Base-by-base conservation (phyloP, 345 rosid genomes). In the Bruguiera sexangula region DNA sequence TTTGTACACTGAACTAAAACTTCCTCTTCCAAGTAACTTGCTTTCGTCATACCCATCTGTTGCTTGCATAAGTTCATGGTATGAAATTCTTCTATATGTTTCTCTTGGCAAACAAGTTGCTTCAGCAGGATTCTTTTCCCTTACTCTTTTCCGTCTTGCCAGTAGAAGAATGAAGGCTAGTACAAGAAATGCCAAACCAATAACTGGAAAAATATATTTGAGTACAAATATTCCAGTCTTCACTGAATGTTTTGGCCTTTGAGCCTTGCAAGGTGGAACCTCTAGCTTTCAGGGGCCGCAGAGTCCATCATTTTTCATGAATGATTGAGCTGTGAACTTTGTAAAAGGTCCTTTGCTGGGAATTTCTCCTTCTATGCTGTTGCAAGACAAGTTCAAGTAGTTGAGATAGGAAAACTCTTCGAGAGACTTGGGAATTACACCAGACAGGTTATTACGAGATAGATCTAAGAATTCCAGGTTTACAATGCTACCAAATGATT, bases 391-490 rank as follows among this genome's bases (percentile, higher is more conserved):
- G 26, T 70, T 62, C 1, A 70, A 70, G 29, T 34, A 22, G 13
- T 31, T 21, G 9, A 70, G 54, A 48, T 62, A 22, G 31, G 3
- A 18, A 5, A 62, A n/a, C 53, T 51, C 24, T 32, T 70, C 61
- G 0, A 70, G 37, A 8, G 62, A 52, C 24, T 34, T 52, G 18
- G 74, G 74, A 52, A 62, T 70, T 6, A 5, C 29, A 16, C 74
- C 60, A 13, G 74, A 70, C 5, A 70, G 50, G 22, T 29, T 70
- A 29, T 70, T 70, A n/a, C 0, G 6, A 2, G 74, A 62, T 19
- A 70, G 24, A 60, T 80, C 75, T 30, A 80, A 66, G 72, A 16
- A 21, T 10, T 69, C 77, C 66, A 79, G 53, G 51, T 32, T 39
- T 48, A 36, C 8, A 48, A 80, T 4, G 3, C 29, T 30, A 26